Evolutionary conservation across 345 rosid species (phyloP), one percentile per base, ranked within the genome.

Genomic region (Lepidium aucheri): DNA sequence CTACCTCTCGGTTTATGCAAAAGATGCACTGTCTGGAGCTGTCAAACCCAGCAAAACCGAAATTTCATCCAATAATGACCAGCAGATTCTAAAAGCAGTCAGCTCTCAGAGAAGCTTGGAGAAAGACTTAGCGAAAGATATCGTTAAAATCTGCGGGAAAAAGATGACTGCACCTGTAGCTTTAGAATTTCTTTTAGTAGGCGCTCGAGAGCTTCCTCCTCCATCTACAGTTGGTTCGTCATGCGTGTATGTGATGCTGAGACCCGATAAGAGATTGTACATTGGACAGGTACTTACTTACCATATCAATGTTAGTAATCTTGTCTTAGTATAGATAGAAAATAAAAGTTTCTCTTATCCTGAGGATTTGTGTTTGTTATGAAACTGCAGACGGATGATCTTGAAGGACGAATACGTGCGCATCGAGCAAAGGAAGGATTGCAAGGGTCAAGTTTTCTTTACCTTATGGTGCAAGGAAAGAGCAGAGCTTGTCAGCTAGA

Each of bases 401-500:
- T 94, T 63, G 95, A 84, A 44, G 96, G 99, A 24, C 75, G 96
- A 59, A 71, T 94, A 30, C 84, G 81, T 3, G 6, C 88, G 0
- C 99, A 94, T 73, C 77, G 97, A 1, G 77, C 79, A 2, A 88
- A 80, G 80, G 88, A 82, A 43, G 96, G 89, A 59, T 34, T 86
- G 85, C 80, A 77, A 66, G 84, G 70, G 40, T 88, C 95, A 6
- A 74, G 92, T 12, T 94, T 94, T 73, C 53, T 90, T 14, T 94
- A 90, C 82, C 81, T 88, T 46, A 38, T 60, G 30, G 97, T 94
- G 34, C 83, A 87, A 1, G 99, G 99, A 69, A 94, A 94, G 82
- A 94, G 97, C 80, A 49, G 84, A 2, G 99, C 96, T 33, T 91
- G 97, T 76, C 95, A 84, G 76, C 76, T 94, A 28, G 99, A 94